Conservation (phyloP, 129 eudicot genomes). For the Flaveria brownii region DNA sequence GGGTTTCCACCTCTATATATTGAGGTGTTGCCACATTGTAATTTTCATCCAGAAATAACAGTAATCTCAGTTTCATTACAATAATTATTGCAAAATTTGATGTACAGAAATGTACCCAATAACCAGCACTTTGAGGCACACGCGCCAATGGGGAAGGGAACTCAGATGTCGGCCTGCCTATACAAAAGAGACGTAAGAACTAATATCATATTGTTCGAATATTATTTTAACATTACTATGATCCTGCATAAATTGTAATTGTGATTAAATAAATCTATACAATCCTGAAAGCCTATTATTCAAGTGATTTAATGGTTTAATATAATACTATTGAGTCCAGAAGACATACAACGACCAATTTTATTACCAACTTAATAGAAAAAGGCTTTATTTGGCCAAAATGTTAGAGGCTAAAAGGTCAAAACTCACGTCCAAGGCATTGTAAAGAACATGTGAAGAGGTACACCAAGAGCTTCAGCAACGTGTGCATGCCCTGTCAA, state of each 20-base stretch:
- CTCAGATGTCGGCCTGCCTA: conserved; percentile 93
- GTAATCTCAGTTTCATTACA: no score
- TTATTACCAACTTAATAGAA: background rate
- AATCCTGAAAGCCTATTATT: background rate
- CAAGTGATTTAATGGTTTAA: background rate
- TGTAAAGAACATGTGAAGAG: conserved; percentile 96
- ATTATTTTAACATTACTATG: background rate
- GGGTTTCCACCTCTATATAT: no score
- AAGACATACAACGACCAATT: conserved; percentile 1
- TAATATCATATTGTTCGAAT: conserved; percentile 9
- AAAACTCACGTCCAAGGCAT: conserved; percentile 99
- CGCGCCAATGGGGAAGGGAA: conserved; percentile 93
- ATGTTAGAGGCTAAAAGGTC: background rate
- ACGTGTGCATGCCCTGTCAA: conserved; percentile 87
- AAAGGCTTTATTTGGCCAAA: background rate
- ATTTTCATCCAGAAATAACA: no score
- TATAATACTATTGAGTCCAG: background rate
- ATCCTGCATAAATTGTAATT: conserved; percentile 6
- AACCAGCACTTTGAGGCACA: conserved; percentile 90
- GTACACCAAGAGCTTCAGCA: conserved; percentile 98
- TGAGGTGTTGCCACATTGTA: no score
- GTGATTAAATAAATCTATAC: background rate
- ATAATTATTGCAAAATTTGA: background rate
- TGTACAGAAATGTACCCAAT: conserved; percentile 51
- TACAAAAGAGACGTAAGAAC: conserved; percentile 40